A percentile compares a stretch with the other conserved stretches of the same genome.
These are phyloP conservation scores for Fraxinus anomala DNA, from an alignment of 257 asterid genomes.

Conservation along the genomic window DNA sequence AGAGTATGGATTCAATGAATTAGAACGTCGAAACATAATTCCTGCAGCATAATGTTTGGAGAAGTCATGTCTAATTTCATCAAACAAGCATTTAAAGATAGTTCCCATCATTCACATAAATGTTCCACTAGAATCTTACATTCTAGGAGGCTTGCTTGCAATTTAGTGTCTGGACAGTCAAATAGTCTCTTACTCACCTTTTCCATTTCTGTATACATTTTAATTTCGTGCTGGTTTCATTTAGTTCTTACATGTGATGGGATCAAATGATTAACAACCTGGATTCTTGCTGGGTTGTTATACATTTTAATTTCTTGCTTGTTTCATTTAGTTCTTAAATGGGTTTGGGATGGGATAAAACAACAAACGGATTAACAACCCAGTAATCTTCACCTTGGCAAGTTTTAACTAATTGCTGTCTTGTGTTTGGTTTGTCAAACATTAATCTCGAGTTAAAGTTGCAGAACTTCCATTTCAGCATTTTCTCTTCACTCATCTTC, in stretches of 20 bases:
- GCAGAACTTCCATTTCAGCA: not conserved
- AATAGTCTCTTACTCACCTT: not conserved
- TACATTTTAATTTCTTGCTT: not conserved
- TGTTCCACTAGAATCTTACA: constrained; percentile 2
- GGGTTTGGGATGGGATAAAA: not conserved
- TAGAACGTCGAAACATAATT: not conserved
- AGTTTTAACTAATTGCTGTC: not conserved
- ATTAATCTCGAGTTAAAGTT: not conserved
- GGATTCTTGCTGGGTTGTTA: no score
- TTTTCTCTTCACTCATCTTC: not conserved
- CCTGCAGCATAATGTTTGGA: not conserved
- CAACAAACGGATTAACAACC: not conserved
- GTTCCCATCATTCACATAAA: constrained; percentile 9
- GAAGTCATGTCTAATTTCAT: not conserved
- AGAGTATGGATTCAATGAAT: not conserved
- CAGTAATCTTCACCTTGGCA: not conserved
- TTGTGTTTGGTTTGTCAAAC: not conserved
- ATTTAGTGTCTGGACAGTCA: not conserved
- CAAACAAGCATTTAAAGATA: constrained; percentile 1
- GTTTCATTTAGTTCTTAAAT: not conserved
- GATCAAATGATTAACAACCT: not conserved
- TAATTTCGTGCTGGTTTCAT: not conserved
- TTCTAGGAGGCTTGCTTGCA: constrained; percentile 1
- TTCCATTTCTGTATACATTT: constrained; percentile 1
- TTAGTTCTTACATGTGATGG: not conserved